Evolutionary conservation across 2,329 filamentous ascomycete species (phyloP), one percentile per base, ranked within the genome.

Genomic region (Nemania diffusa): DNA sequence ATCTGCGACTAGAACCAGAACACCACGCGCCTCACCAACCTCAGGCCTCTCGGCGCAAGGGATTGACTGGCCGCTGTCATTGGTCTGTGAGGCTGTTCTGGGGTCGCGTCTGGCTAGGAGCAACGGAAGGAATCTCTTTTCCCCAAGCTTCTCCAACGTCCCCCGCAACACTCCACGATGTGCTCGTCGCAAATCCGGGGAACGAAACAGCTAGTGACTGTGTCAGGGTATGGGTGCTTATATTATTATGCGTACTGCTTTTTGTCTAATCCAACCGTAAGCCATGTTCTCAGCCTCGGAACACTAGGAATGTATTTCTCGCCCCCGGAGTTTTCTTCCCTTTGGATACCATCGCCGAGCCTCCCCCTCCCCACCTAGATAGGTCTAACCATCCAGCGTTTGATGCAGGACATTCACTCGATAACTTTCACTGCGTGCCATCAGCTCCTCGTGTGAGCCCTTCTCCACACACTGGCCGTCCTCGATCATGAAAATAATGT

Each of bases 401-500:
- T 87, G 85, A 68, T 85, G 84, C 69, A 83, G 74, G 26, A 84
- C 84, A 74, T 86, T 87, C 8, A 83, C 79, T 24, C 84, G 79
- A 71, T 88, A 87, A 27, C 79, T 82, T 68, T 87, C 85, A 58
- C 84, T 85, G 64, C 80, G 74, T 79, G 83, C 81, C 68, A 88
- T 78, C 60, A 88, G 75, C 72, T 88, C 86, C 64, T 84, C 81
- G 72, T 88, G 87, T 26, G 80, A 81, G 2, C 86, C 86, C 62
- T 77, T 78, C 66, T 87, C 85, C 13, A 87, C 82, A 51, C 86
- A 79, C 60, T 77, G 79, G 1, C 87, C 86, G 8, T 81, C 83
- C 68, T 88, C 85, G 50, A 88, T 80, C 51, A 89, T 81, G 66
- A 87, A 84, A 67, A 89, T 89, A n/a, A 83, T 78, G 75, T 88